Percentiles rank a stretch among this genome's conserved stretches.
phyloP scores from a whole-genome alignment of 1,284 basidiomycete species.

The Ceratobasidium papillatum region DNA sequence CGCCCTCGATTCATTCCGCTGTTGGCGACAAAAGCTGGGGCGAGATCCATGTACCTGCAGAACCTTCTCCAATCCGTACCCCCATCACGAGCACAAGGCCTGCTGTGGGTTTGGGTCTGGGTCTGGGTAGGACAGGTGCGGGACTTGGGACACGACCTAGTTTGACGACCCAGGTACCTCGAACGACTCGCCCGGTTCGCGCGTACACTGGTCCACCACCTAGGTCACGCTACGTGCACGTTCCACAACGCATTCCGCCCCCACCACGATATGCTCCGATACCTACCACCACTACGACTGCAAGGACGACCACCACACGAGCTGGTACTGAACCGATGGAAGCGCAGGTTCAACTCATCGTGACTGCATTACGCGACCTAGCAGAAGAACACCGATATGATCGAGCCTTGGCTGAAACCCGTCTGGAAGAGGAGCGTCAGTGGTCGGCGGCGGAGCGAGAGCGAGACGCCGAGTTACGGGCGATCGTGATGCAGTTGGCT shows the following conservation, averaged over 20 bases:
- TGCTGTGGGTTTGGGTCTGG: neutral
- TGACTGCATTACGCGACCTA: slow-evolving; percentile 18
- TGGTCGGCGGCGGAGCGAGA: slow-evolving; percentile 8
- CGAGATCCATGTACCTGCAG: slow-evolving; percentile 12
- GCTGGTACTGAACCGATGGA: neutral
- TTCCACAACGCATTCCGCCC: slow-evolving; percentile 21
- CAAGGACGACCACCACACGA: neutral
- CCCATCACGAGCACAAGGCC: neutral
- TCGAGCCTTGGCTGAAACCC: neutral
- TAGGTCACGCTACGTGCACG: slow-evolving; percentile 19
- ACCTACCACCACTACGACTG: neutral
- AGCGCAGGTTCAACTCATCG: slow-evolving; percentile 31
- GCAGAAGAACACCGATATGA: slow-evolving; percentile 13
- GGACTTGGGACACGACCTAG: neutral
- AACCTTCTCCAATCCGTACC: neutral
- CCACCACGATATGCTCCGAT: slow-evolving; percentile 19
- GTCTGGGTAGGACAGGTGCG: neutral
- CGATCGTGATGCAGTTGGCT: slow-evolving; percentile 2
- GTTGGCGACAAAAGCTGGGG: slow-evolving; percentile 18
- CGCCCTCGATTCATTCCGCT: slow-evolving; percentile 5
- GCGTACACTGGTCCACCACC: slow-evolving; percentile 14
- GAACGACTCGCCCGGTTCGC: neutral
- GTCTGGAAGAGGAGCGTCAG: slow-evolving; percentile 15
- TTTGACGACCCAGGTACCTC: neutral
- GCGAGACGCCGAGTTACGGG: slow-evolving; percentile 14